Evolutionary conservation across 345 rosid species (phyloP).

Genomic region (Eucalyptus leucophloia): DNA sequence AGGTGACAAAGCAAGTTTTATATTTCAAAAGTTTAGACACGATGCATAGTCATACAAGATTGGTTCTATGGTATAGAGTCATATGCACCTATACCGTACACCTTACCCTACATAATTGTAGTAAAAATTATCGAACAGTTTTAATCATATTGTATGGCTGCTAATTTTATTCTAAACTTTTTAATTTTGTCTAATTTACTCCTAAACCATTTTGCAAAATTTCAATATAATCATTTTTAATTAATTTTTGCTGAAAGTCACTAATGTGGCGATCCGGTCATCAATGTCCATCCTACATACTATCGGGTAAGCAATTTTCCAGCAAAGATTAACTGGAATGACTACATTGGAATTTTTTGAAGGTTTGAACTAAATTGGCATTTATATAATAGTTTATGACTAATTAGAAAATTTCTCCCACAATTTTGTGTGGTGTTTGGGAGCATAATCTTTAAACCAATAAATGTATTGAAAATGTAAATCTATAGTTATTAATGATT

Average conservation of each 20-base stretch:
- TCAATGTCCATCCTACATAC: not conserved
- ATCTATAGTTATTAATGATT: not conserved
- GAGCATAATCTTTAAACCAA: not conserved
- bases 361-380: not conserved
- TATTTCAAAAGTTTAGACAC: not conserved
- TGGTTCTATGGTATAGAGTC: not conserved
- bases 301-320: accelerated
- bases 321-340: accelerated
- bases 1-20: not conserved
- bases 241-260: accelerated
- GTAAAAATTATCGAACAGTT: not conserved
- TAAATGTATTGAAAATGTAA: not conserved
- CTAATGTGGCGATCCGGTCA: accelerated
- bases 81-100: not conserved
- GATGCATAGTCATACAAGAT: not conserved
- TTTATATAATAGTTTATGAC: not conserved
- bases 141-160: accelerated
- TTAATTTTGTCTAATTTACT: too few relatives aligned
- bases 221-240: too few relatives aligned
- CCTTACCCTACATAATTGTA: not conserved
- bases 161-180: not conserved
- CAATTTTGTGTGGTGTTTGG: not conserved
- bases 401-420: not conserved
- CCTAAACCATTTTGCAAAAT: not conserved
- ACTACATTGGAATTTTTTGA: not conserved